These are phyloP conservation scores for Gaertneriomyces sp. DNA, from an alignment of 192 early-diverging fungal genomes.

Conservation along the genomic window DNA sequence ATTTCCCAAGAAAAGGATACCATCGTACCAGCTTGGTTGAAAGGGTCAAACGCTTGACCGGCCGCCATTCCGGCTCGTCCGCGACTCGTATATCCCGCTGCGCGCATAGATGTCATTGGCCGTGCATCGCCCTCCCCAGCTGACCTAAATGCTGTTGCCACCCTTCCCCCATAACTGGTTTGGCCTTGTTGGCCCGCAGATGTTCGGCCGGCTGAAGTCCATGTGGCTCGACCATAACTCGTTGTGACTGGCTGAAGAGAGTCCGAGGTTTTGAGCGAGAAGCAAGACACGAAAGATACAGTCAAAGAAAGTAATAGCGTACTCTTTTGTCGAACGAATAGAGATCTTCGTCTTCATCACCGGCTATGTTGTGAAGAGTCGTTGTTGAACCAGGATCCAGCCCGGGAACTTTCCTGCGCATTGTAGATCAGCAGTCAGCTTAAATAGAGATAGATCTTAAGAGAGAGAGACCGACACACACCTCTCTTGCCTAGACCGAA, in stretches of 20 bases:
- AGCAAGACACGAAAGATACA: background rate
- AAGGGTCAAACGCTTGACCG: constrained; percentile 50
- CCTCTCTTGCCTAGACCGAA: no score
- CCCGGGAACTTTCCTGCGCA: no score
- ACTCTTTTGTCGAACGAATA: constrained; percentile 58
- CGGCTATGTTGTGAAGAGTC: background rate
- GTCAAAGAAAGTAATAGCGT: background rate
- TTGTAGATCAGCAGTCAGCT: no score
- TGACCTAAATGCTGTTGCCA: constrained; percentile 22
- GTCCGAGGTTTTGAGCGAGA: background rate
- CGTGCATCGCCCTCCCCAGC: constrained; percentile 30
- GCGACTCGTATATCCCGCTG: constrained; percentile 55
- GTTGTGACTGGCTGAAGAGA: constrained; percentile 1
- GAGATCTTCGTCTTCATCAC: constrained; percentile 44
- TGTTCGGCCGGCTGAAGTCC: constrained; percentile 26
- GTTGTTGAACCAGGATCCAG: no score
- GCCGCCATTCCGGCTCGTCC: constrained; percentile 38
- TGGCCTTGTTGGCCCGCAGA: constrained; percentile 4
- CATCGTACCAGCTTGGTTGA: constrained; percentile 50
- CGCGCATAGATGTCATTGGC: constrained; percentile 57
- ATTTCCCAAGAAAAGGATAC: constrained; percentile 2
- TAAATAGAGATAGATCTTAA: no score
- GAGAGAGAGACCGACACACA: no score
- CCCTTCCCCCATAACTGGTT: constrained; percentile 23
- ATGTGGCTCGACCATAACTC: background rate